Evolutionary conservation across 345 rosid genomes (phyloP).

Genomic region (Nephelium lappaceum): DNA sequence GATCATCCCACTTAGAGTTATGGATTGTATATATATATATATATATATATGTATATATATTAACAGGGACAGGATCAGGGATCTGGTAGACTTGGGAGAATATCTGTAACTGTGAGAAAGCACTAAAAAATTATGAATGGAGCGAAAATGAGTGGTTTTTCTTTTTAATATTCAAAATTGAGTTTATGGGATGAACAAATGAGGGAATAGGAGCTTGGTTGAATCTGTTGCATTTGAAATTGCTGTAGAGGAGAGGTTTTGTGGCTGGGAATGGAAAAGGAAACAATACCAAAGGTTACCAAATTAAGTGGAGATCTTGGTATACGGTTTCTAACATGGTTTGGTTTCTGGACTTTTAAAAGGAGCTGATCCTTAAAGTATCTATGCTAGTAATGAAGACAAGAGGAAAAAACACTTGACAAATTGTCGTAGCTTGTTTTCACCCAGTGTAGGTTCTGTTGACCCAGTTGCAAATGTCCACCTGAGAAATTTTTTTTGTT

Average conservation of each 20-base stretch:
- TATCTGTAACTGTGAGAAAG: not conserved
- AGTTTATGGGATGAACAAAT: not conserved
- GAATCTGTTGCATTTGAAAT: constrained; percentile 7
- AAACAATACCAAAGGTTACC: not conserved
- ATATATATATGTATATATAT: too few relatives aligned
- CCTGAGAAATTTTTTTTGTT: not conserved
- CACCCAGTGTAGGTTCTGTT: not conserved
- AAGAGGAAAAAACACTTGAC: not conserved
- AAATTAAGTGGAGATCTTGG: not conserved
- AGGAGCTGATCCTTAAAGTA: not conserved
- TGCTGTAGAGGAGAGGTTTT: not conserved
- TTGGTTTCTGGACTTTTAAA: not conserved
- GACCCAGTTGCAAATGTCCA: not conserved
- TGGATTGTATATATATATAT: too few relatives aligned
- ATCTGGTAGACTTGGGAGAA: too few relatives aligned
- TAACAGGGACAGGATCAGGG: too few relatives aligned
- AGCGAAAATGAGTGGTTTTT: not conserved
- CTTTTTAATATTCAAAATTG: not conserved
- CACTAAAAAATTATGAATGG: not conserved
- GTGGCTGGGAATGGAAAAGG: constrained; percentile 1
- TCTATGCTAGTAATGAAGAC: not conserved
- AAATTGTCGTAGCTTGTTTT: not conserved
- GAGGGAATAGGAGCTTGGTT: not conserved
- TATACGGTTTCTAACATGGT: not conserved
- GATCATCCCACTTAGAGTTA: not conserved